Base-by-base conservation (phyloP, 1,284 basidiomycete genomes). In the Wallemia ichthyophaga region DNA sequence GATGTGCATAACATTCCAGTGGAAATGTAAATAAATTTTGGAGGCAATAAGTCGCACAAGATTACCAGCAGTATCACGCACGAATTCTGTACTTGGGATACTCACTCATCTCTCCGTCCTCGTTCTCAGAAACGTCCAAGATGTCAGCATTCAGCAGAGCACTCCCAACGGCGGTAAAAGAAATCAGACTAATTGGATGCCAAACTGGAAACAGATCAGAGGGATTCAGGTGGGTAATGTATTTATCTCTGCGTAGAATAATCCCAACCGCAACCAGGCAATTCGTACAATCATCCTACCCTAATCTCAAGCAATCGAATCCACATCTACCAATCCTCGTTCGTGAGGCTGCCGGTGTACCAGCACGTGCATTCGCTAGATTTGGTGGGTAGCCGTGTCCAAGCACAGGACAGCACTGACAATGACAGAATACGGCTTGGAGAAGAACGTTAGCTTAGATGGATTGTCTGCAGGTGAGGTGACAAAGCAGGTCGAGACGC, bases 271-370 rank as follows among this genome's bases (percentile, higher is more conserved):
- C 9, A 57, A 59, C 24, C 68, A 87, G 85, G 64, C 78, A 86
- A 71, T 94, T 91, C 73, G 80, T 94, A 68, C 71, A 81, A 58
- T 74, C 82, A 25, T 75, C 79, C 60, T 94, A 94, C 70, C 80
- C 83, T 1, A 66, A 74, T 58, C 77, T 94, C 69, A 94, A 94
- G 73, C 75, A 82, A 64, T 74, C 84, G 68, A 89, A 94, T 69
- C 89, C 88, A 54, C 81, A 91, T 70, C 72, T 94, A 27, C 89
- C 88, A 33, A 77, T 94, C 48, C 70, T 94, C 64, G 85, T 94
- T 66, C 76, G 88, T 63, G 86, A 94, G 73, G 88, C 88, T n/a
- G 74, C 73, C 63, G 86, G 83, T 27, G 85, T 86, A 9, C 84
- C 85, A 57, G 85, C 88, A 59, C 75, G 86, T 66, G 81, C 80